phyloP scores from a whole-genome alignment of 768 basidiomycete genomes.

The Mycena metata region DNA sequence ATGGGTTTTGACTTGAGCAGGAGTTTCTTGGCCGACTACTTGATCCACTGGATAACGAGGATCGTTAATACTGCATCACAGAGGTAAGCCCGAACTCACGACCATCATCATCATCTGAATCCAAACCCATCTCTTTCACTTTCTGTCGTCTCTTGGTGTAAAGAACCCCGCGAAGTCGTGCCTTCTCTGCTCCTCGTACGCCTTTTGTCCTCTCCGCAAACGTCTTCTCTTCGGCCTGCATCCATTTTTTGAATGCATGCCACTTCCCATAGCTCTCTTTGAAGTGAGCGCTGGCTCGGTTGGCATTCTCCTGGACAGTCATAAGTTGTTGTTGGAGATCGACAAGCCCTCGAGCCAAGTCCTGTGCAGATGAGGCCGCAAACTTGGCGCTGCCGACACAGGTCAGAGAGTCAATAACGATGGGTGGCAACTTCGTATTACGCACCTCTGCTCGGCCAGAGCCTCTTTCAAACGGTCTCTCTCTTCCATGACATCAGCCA shows the following conservation, averaged over 20 bases:
- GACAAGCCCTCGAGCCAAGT: slow-evolving; percentile 32
- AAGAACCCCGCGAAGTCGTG: slow-evolving; percentile 39
- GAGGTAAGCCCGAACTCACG: slow-evolving; percentile 9
- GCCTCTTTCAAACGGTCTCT: slow-evolving; percentile 19
- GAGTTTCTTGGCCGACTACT: background rate
- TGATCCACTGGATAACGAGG: background rate
- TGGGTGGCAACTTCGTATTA: background rate
- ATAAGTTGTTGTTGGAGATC: slow-evolving; percentile 17
- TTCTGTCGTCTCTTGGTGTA: slow-evolving; percentile 40
- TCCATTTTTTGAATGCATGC: slow-evolving; percentile 59
- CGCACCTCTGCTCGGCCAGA: slow-evolving; percentile 19
- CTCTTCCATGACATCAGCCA: slow-evolving; percentile 56
- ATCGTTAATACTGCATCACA: background rate
- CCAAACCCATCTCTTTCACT: slow-evolving; percentile 24
- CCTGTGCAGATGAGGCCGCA: slow-evolving; percentile 27
- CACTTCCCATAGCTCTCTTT: slow-evolving; percentile 54
- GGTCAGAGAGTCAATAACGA: too few relatives aligned
- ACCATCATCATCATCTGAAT: slow-evolving; percentile 16
- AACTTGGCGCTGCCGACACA: background rate
- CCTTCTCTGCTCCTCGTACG: slow-evolving; percentile 48
- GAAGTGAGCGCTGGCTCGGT: slow-evolving; percentile 65
- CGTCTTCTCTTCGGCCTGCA: slow-evolving; percentile 52
- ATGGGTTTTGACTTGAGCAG: background rate
- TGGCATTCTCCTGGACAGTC: slow-evolving; percentile 39
- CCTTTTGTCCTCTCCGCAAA: slow-evolving; percentile 44